Evolutionary conservation across 2,329 filamentous ascomycete genomes (phyloP).

Genomic region (Pyrenophora graminea): DNA sequence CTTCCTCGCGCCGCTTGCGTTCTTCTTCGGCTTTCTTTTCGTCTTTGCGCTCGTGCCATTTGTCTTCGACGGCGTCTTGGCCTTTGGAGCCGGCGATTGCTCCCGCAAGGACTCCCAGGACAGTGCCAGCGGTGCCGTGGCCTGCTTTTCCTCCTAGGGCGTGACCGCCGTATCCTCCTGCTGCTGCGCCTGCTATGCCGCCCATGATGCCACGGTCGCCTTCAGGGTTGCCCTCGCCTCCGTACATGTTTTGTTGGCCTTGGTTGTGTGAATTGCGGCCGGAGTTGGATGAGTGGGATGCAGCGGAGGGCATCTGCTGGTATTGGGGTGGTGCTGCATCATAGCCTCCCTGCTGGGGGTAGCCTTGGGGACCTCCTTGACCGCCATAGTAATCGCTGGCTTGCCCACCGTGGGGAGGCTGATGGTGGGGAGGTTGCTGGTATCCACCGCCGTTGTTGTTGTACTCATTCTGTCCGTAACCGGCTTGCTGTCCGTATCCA

Average conservation of each 20-base stretch:
- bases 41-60: conserved; percentile 34
- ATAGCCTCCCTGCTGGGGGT: conserved; percentile 15
- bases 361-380: background rate
- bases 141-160: conserved; percentile 32
- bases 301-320: conserved; percentile 28
- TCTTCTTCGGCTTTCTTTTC: conserved; percentile 33
- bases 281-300: conserved; percentile 26
- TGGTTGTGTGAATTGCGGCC: conserved; percentile 31
- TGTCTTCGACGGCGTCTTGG: conserved; percentile 28
- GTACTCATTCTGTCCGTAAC: conserved; percentile 8
- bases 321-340: conserved; percentile 7
- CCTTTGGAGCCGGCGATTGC: conserved; percentile 32
- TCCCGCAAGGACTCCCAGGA: conserved; percentile 31
- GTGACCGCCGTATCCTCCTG: conserved; percentile 33
- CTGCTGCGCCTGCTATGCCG: conserved; percentile 31
- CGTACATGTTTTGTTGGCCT: conserved; percentile 29
- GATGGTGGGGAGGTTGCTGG: conserved; percentile 12
- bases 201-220: conserved; percentile 35
- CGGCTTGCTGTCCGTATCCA: conserved; percentile 8
- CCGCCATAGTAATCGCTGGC: conserved; percentile 22
- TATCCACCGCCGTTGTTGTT: conserved; percentile 16
- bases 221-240: conserved; percentile 26
- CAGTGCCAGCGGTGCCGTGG: conserved; percentile 27
- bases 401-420: conserved; percentile 12
- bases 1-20: conserved; percentile 17